Percentiles rank a stretch among this genome's conserved stretches.
phyloP scores from a whole-genome alignment of 306 rosid genomes.

The Vigna radiata region DNA sequence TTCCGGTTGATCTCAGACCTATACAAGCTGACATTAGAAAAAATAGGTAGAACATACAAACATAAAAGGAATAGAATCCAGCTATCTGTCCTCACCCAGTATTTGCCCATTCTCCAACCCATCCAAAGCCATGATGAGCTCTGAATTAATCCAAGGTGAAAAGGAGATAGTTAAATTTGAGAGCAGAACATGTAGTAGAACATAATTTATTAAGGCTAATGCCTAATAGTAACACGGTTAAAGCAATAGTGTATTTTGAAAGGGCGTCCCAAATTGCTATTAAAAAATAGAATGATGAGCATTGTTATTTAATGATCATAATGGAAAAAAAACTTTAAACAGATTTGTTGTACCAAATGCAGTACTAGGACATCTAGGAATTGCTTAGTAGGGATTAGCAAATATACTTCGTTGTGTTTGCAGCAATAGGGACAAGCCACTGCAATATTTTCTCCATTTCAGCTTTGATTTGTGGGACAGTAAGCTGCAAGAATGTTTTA shows the following conservation, averaged over 20 bases:
- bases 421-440: conserved; percentile 96
- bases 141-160: conserved; percentile 51
- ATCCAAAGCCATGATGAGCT: conserved; percentile 99
- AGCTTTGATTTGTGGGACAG: conserved; percentile 87
- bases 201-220: not conserved
- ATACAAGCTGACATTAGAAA: conserved; percentile 38
- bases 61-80: conserved; percentile 20
- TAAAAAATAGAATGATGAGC: not conserved
- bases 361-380: conserved; percentile 4
- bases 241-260: conserved; percentile 22
- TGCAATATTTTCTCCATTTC: conserved; percentile 94
- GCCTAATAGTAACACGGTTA: not conserved
- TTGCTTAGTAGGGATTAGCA: conserved; percentile 31
- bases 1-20: conserved; percentile 81
- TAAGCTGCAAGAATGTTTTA: conserved; percentile 70
- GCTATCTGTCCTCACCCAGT: conserved; percentile 74
- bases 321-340: conserved; percentile 29
- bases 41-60: conserved; percentile 13
- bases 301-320: not conserved
- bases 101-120: conserved; percentile 99
- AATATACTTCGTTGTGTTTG: conserved; percentile 89
- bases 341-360: conserved; percentile 41
- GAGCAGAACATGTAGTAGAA: conserved; percentile 20
- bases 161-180: conserved; percentile 35
- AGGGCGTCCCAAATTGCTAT: conserved; percentile 26